Conservation (phyloP, 495 filamentous ascomycete species). For the Aspergillus avenaceus region DNA sequence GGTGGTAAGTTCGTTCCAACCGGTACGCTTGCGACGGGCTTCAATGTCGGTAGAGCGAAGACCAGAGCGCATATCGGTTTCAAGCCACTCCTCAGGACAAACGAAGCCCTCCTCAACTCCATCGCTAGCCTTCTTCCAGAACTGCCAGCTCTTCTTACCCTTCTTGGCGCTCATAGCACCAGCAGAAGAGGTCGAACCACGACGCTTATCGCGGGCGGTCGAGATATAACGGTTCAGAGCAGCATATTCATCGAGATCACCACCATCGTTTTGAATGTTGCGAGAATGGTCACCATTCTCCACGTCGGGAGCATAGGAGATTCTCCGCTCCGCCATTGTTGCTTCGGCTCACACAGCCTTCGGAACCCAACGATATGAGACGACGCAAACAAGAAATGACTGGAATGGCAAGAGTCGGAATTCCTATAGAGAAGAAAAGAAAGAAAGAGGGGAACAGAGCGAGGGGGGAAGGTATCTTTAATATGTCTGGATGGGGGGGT, state of each 20-base stretch:
- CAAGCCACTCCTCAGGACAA: constrained; percentile 67
- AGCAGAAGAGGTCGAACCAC: constrained; percentile 52
- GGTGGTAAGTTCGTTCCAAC: constrained; percentile 70
- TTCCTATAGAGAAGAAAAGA: constrained; percentile 35
- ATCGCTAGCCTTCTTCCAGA: constrained; percentile 45
- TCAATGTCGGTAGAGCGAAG: constrained; percentile 57
- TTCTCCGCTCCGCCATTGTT: constrained; percentile 52
- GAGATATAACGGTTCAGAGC: constrained; percentile 63
- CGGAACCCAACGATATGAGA: constrained; percentile 41
- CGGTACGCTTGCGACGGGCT: constrained; percentile 58
- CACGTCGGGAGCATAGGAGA: constrained; percentile 51
- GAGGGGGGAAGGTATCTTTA: constrained; percentile 24
- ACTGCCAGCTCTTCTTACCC: constrained; percentile 54
- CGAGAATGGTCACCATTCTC: constrained; percentile 46
- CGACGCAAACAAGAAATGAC: constrained; percentile 32
- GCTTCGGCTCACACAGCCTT: constrained; percentile 45
- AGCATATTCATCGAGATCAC: constrained; percentile 46
- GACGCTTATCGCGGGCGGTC: constrained; percentile 57
- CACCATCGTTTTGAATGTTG: constrained; percentile 28
- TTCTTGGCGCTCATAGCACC: constrained; percentile 36
- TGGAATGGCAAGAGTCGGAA: constrained; percentile 45
- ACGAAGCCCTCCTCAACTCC: constrained; percentile 43
- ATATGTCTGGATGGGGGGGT: constrained; percentile 22
- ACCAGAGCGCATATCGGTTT: constrained; percentile 65
- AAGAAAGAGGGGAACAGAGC: constrained; percentile 18